Base-by-base conservation (phyloP, 1,284 basidiomycete species). In the Heterobasidion parviporum region DNA sequence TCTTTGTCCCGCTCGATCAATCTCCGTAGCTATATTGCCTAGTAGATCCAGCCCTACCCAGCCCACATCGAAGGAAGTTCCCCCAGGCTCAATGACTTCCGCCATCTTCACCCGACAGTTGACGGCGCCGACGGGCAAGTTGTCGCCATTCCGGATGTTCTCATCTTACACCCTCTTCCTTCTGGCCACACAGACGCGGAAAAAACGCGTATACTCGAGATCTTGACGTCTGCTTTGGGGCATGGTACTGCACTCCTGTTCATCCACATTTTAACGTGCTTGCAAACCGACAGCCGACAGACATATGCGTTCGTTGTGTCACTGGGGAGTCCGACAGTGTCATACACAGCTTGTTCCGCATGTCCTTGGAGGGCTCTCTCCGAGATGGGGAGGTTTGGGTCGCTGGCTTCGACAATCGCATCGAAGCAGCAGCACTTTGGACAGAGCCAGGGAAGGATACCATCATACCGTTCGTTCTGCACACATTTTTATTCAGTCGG, bases 321-420 rank as follows among this genome's bases (percentile, higher is more conserved):
- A 52, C 53, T 9, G 50, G 35, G 18, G 53, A 18, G 0, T 54
- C 50, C 9, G 44, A 52, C 12, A 14, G 44, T 12, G 36, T 9
- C 12, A 49, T 54, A 36, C 44, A 41, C 12, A 41, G 14, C 12
- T n/a, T 54, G 8, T 54, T 50, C 41, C 20, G 47, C 32, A 26
- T 50, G 36, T 44, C 32, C 16, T 26, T 57, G 20, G 44, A 57
- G 7, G 44, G 41, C 14, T 43, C 33, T 32, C 56, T 57, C 26
- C 6, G 18, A n/a, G 20, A 54, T 26, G 56, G 56, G 16, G 56
- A 57, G 53, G 33, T 57, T 18, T 57, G 56, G 56, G 56, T 57
- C 26, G 53, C 53, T 18, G 56, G 53, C 20, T 47, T 54, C 48
- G 20, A 52, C 38, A 26, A 44, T n/a, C n/a, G 38, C 15, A 54